Conservation (phyloP, 2,329 filamentous ascomycete genomes). For the Tolypocladium inflatum region DNA sequence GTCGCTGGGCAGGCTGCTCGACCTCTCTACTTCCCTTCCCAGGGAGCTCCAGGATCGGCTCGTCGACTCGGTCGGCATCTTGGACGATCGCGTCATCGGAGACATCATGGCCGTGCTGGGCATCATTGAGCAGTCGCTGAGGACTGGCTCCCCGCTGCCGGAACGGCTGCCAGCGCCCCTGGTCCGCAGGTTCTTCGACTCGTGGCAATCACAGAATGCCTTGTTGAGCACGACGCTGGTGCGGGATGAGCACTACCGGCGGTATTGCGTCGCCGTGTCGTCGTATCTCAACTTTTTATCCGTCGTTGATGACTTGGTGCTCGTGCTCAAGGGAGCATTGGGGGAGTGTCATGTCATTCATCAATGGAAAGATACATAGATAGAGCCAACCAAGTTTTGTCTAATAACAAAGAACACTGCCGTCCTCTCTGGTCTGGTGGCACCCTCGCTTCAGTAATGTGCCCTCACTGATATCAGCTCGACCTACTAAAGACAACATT, state of each 20-base stretch:
- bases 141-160: slow-evolving; percentile 36
- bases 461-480: too few species aligned
- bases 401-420: not conserved
- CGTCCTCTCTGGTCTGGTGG: not conserved
- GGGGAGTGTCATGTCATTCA: slow-evolving; percentile 30
- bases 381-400: not conserved
- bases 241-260: slow-evolving; percentile 30
- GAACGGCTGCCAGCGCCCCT: slow-evolving; percentile 37
- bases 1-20: slow-evolving; percentile 18
- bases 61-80: slow-evolving; percentile 24
- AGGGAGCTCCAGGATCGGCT: slow-evolving; percentile 29
- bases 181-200: slow-evolving; percentile 23
- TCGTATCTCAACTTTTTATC: slow-evolving; percentile 33
- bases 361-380: slow-evolving; percentile 6
- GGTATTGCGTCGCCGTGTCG: slow-evolving; percentile 35
- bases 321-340: slow-evolving; percentile 30
- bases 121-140: slow-evolving; percentile 35
- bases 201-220: slow-evolving; percentile 11
- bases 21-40: slow-evolving; percentile 25
- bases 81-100: slow-evolving; percentile 33
- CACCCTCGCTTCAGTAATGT: not conserved
- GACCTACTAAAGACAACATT: too few species aligned
- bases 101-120: slow-evolving; percentile 40
- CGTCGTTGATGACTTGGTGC: slow-evolving; percentile 32
- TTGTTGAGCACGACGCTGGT: slow-evolving; percentile 22